Percentiles rank a stretch among this genome's conserved stretches.
These are phyloP conservation scores for Colletotrichum nymphaeae DNA, from an alignment of 2,329 filamentous ascomycete species.

Conservation along the genomic window DNA sequence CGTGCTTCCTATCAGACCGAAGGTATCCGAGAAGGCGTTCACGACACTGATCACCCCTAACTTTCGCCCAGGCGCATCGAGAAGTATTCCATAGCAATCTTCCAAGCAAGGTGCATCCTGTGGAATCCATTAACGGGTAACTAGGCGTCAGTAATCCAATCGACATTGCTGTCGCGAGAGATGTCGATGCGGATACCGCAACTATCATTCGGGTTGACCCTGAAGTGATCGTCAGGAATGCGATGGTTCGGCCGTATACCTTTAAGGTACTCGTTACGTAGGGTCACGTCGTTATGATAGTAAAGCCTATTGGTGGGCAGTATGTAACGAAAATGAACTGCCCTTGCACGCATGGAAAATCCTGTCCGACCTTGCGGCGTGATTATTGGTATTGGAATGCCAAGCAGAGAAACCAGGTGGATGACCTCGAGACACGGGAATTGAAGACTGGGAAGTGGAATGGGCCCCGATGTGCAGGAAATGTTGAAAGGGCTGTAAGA, in stretches of 20 bases:
- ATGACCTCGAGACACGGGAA: constrained; percentile 1
- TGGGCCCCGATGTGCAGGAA: neutral
- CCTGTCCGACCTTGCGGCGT: no score
- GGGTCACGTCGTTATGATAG: neutral
- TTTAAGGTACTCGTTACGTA: neutral
- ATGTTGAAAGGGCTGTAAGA: neutral
- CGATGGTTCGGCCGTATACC: neutral
- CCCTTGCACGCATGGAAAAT: neutral
- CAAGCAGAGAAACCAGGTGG: neutral
- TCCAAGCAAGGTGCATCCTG: neutral
- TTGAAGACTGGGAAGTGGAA: neutral
- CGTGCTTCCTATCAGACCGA: neutral
- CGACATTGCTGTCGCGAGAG: neutral
- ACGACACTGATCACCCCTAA: no score
- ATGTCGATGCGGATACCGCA: neutral
- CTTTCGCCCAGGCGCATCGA: neutral
- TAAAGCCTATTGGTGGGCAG: neutral
- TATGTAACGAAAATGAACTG: neutral
- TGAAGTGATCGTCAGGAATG: neutral
- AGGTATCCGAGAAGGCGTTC: neutral
- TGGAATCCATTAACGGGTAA: neutral
- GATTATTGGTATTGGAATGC: no score
- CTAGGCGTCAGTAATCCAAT: neutral
- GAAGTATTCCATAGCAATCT: neutral
- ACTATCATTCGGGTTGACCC: neutral